Percentiles rank a stretch among this genome's conserved stretches.
Evolutionary conservation across 176 grass and related monocot genomes (phyloP).

Genomic region (Cenchrus americanus): DNA sequence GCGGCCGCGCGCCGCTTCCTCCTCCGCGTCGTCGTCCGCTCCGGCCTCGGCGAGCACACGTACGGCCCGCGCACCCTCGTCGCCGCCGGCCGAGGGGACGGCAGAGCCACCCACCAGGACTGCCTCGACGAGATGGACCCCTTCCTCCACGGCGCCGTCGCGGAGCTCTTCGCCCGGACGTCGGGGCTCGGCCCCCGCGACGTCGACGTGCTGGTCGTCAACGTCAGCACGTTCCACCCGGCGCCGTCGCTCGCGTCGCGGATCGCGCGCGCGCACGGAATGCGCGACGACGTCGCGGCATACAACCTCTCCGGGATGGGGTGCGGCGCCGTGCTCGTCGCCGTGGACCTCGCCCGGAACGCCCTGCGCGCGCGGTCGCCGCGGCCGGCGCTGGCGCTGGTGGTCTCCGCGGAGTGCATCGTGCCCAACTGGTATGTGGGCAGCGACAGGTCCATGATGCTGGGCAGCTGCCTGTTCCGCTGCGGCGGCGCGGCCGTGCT

Average conservation of each 20-base stretch:
- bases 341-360: slow-evolving; percentile 57
- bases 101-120: slow-evolving; percentile 29
- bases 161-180: slow-evolving; percentile 40
- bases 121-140: slow-evolving; percentile 57
- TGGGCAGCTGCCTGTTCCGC: slow-evolving; percentile 68
- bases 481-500: slow-evolving; percentile 52
- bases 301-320: slow-evolving; percentile 84
- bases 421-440: slow-evolving; percentile 71
- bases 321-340: slow-evolving; percentile 52
- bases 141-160: slow-evolving; percentile 47
- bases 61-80: slow-evolving; percentile 53
- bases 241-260: slow-evolving; percentile 61
- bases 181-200: not conserved
- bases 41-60: slow-evolving; percentile 64
- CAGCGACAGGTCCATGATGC: slow-evolving; percentile 73
- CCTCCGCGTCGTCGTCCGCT: slow-evolving; percentile 55
- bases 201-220: slow-evolving; percentile 66
- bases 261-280: slow-evolving; percentile 44
- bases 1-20: slow-evolving; percentile 48
- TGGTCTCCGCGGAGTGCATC: slow-evolving; percentile 65
- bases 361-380: slow-evolving; percentile 30
- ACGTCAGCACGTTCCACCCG: slow-evolving; percentile 55
- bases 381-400: slow-evolving; percentile 45
- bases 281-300: slow-evolving; percentile 57
- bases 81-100: not conserved